These are phyloP conservation scores for Poa pratensis DNA, from an alignment of 176 grass and related monocot genomes.

Conservation along the genomic window DNA sequence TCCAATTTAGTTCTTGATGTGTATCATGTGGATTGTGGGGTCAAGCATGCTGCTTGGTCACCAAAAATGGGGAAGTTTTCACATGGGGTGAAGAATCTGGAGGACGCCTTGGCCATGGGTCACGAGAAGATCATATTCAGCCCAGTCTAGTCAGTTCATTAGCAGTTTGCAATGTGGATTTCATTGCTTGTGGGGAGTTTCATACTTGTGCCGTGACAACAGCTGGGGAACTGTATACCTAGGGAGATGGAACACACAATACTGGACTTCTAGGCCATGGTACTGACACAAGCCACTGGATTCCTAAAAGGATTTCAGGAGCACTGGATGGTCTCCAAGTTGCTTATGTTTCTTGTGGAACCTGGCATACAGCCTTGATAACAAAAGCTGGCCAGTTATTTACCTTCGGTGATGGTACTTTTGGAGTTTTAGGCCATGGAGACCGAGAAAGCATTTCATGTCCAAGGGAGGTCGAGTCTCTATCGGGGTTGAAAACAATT, in stretches of 20 bases:
- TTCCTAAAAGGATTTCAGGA: slow-evolving; percentile 94
- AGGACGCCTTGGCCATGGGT: slow-evolving; percentile 89
- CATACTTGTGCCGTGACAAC: slow-evolving; percentile 90
- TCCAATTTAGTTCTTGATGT: slow-evolving; percentile 86
- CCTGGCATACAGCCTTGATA: slow-evolving; percentile 95
- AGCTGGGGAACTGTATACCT: slow-evolving; percentile 87
- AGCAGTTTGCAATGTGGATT: slow-evolving; percentile 56
- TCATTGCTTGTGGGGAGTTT: slow-evolving; percentile 91
- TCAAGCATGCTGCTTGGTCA: slow-evolving; percentile 87
- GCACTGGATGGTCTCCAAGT: slow-evolving; percentile 75
- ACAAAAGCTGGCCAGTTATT: slow-evolving; percentile 78
- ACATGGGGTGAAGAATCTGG: slow-evolving; percentile 97
- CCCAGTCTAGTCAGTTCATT: slow-evolving; percentile 73
- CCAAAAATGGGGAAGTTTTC: slow-evolving; percentile 91
- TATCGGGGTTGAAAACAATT: slow-evolving; percentile 78
- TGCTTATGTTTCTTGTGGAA: slow-evolving; percentile 86
- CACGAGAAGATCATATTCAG: slow-evolving; percentile 57
- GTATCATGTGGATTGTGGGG: slow-evolving; percentile 80
- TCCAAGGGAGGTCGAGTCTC: slow-evolving; percentile 88
- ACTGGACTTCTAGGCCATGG: slow-evolving; percentile 95
- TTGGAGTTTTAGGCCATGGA: slow-evolving; percentile 95
- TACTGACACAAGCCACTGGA: slow-evolving; percentile 83
- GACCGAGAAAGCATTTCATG: slow-evolving; percentile 61
- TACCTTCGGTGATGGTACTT: slow-evolving; percentile 97
- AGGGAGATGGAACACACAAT: slow-evolving; percentile 87